Base-by-base conservation (phyloP, 1,139 yeast species). In the Taphrina betulina region DNA sequence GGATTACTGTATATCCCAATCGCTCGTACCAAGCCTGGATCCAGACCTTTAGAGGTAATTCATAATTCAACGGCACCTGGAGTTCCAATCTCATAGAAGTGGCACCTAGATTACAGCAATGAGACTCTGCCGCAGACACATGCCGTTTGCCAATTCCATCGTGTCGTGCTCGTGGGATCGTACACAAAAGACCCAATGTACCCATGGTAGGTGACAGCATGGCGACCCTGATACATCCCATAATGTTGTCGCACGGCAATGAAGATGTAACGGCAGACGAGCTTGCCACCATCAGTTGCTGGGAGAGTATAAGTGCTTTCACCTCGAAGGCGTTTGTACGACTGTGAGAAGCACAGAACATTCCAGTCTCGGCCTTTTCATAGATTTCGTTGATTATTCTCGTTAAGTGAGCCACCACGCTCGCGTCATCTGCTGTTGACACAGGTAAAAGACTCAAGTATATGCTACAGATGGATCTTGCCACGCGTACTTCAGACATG, bases 201-300 rank as follows among this genome's bases (percentile, higher is more conserved):
- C 37, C 37, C 7, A n/a, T 10, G 7, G 37, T 34, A n/a, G 37
- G 37, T 5, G 37, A 34, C 37, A 34, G n/a, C 37, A 34, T 34
- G 5, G 37, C 37, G 5, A 34, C 37, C 14, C 37, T 10, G n/a
- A 34, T 34, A n/a, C 7, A 8, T 7, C 37, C 37, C 14, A 8
- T 16, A 8, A 34, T 14, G 17, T 16, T 34, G 7, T 34, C 37
- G 5, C 5, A 16, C 17, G 37, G 5, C 16, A 34, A 12, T 10
- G 14, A 7, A 16, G 8, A 8, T 7, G 5, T 16, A 5, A 5
- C 8, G 7, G 37, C 14, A 5, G 14, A 7, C 19, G 17, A 5
- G n/a, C 14, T 34, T 10, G 37, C 37, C 7, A 34, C 37, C 17
- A 16, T 14, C 19, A 34, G 37, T 14, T 10, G n/a, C 14, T 14